Evolutionary conservation across 192 early-diverging fungal species (phyloP), one percentile per base, ranked within the genome.

Genomic region (Coemansia sp.): DNA sequence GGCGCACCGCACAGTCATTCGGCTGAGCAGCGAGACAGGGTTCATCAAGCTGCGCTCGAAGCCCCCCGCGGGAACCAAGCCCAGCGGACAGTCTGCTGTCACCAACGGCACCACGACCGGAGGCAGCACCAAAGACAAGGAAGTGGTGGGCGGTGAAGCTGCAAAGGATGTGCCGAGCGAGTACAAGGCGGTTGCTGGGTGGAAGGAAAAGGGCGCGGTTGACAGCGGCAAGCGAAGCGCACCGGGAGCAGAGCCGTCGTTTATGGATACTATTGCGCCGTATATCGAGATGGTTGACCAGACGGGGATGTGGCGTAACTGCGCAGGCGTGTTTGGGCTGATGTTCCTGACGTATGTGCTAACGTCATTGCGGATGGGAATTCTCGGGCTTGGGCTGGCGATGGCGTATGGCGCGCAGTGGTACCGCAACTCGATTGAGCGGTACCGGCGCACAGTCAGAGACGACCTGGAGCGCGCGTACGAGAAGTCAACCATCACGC

Each of bases 381-480:
- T 85, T 9, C 71, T 82, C 69, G 84, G 84, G 18, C 64, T 83
- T 13, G 81, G 56, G 21, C 59, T 83, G 6, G 69, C 73, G 8
- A 63, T 63, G 63, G 54, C 73, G 15, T 74, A 74, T 70, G 74
- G 81, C 76, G 88, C 84, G 26, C 90, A 90, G 23, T 93, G 90
- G 70, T 92, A 91, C 69, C 87, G 89, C 61, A 91, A 86, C 69
- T 90, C 89, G 16, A 85, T 91, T 11, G 85, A 82, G 19, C 86
- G 90, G 47, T 86, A 89, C 66, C 85, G 91, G 58, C 86, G 89
- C 59, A 79, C 87, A 32, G 85, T 87, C 18, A 86, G 89, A 59
- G 89, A 91, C 64, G 90, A 93, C 66, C 78, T 92, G 44, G 75
- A 82, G 49, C 87, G 90, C 18, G 90, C 91, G 56, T 74, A 91